Conservation (phyloP, 306 rosid genomes). For the Hylodesmum podocarpum region DNA sequence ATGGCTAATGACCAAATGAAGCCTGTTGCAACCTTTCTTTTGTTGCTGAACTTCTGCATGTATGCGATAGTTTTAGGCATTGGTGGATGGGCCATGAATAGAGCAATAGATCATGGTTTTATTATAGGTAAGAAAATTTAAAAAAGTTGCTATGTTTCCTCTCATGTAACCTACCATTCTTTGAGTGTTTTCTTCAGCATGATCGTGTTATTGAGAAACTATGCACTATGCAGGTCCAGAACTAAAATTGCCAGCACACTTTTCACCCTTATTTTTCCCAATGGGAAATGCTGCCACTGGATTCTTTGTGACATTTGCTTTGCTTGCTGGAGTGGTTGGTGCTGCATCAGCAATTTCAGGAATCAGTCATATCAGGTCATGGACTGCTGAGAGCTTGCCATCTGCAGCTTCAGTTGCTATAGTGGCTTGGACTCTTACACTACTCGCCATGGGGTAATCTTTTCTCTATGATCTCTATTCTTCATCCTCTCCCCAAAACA, state of each 20-base stretch:
- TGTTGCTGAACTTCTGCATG: conserved; percentile 85
- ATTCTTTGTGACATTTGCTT: conserved; percentile 76
- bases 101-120: conserved; percentile 86
- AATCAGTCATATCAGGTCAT: conserved; percentile 63
- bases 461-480: neutral
- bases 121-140: conserved; percentile 56
- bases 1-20: conserved; percentile 66
- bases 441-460: conserved; percentile 86
- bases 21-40: conserved; percentile 65
- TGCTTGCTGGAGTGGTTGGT: conserved; percentile 90
- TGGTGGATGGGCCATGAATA: conserved; percentile 92
- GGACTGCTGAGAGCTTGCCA: conserved; percentile 76
- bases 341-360: conserved; percentile 77
- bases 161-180: neutral
- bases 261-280: conserved; percentile 83
- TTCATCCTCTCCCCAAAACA: neutral
- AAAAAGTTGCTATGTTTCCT: neutral
- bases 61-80: conserved; percentile 76
- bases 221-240: conserved; percentile 55
- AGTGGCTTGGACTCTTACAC: conserved; percentile 85
- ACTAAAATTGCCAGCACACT: conserved; percentile 74
- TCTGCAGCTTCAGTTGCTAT: conserved; percentile 78
- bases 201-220: conserved; percentile 31
- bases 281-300: conserved; percentile 97
- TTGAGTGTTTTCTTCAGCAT: conserved; percentile 18